Conservation (phyloP, 768 basidiomycete genomes). For the Suillus cothurnatus region DNA sequence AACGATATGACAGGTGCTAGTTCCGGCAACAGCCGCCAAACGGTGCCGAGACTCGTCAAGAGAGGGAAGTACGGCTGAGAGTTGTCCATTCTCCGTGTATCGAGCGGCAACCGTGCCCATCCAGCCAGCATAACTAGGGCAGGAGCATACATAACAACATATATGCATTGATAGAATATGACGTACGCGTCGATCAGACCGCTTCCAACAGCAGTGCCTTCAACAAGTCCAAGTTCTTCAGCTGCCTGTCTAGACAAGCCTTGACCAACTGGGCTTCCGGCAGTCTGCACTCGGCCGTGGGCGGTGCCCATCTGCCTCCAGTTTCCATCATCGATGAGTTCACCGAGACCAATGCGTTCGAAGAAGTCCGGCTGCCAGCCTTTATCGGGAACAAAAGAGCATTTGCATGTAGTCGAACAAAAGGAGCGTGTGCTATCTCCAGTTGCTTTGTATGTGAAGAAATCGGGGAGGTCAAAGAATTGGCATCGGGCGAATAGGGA, state of each 20-base stretch:
- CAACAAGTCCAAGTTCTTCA: conserved; percentile 77
- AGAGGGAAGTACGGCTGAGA: conserved; percentile 55
- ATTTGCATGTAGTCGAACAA: conserved; percentile 97
- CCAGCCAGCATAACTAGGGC: conserved; percentile 88
- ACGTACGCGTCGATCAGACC: conserved; percentile 94
- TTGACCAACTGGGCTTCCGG: conserved; percentile 80
- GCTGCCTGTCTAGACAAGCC: conserved; percentile 83
- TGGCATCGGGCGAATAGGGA: conserved; percentile 73
- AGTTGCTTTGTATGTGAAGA: conserved; percentile 92
- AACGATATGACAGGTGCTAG: conserved; percentile 94
- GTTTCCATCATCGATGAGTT: conserved; percentile 60
- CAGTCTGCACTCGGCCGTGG: conserved; percentile 69
- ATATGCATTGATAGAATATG: neutral
- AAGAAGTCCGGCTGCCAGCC: conserved; percentile 96
- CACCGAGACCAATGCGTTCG: conserved; percentile 74
- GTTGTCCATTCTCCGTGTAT: conserved; percentile 52
- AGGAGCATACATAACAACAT: conserved; percentile 5
- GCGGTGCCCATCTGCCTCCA: conserved; percentile 77
- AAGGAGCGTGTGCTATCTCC: conserved; percentile 69
- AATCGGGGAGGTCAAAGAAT: conserved; percentile 95
- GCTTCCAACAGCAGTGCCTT: conserved; percentile 92
- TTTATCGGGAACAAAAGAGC: conserved; percentile 81
- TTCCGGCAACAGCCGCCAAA: conserved; percentile 93
- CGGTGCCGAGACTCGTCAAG: conserved; percentile 80
- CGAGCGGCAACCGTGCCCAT: conserved; percentile 93